These are phyloP conservation scores for Alternaria atra DNA, from an alignment of 2,329 filamentous ascomycete species.

Conservation along the genomic window DNA sequence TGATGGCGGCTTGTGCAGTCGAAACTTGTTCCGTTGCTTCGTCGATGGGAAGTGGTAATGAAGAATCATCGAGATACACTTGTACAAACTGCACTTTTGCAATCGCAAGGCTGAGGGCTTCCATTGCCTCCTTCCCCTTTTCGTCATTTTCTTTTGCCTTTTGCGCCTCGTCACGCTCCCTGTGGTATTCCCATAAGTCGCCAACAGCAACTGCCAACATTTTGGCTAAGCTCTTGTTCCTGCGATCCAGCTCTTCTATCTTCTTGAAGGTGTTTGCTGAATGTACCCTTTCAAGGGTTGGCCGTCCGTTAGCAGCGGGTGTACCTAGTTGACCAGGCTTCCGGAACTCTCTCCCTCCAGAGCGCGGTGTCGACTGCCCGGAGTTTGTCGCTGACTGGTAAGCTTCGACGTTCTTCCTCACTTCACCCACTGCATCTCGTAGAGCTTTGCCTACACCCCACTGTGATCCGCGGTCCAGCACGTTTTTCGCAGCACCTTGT, in stretches of 20 bases:
- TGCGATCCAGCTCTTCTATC: slow-evolving; percentile 63
- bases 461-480: slow-evolving; percentile 76
- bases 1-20: slow-evolving; percentile 32
- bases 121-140: slow-evolving; percentile 46
- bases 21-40: slow-evolving; percentile 44
- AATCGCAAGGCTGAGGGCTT: slow-evolving; percentile 58
- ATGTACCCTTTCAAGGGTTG: slow-evolving; percentile 28
- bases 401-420: slow-evolving; percentile 76
- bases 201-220: slow-evolving; percentile 74
- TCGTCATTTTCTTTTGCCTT: slow-evolving; percentile 39
- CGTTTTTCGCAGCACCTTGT: slow-evolving; percentile 78
- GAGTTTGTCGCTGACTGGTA: slow-evolving; percentile 58
- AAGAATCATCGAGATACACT: slow-evolving; percentile 59
- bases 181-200: slow-evolving; percentile 69
- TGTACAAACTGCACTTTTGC: slow-evolving; percentile 62
- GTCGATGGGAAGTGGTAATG: slow-evolving; percentile 54
- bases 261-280: slow-evolving; percentile 40
- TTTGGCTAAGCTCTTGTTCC: slow-evolving; percentile 72
- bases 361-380: slow-evolving; percentile 43
- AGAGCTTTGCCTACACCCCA: slow-evolving; percentile 83
- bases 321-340: slow-evolving; percentile 41
- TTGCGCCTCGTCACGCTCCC: slow-evolving; percentile 56
- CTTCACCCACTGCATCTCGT: slow-evolving; percentile 81
- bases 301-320: slow-evolving; percentile 20
- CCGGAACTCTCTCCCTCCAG: slow-evolving; percentile 48